Base-by-base conservation (phyloP, 2,329 filamentous ascomycete species). In the Talaromyces atroroseus region DNA sequence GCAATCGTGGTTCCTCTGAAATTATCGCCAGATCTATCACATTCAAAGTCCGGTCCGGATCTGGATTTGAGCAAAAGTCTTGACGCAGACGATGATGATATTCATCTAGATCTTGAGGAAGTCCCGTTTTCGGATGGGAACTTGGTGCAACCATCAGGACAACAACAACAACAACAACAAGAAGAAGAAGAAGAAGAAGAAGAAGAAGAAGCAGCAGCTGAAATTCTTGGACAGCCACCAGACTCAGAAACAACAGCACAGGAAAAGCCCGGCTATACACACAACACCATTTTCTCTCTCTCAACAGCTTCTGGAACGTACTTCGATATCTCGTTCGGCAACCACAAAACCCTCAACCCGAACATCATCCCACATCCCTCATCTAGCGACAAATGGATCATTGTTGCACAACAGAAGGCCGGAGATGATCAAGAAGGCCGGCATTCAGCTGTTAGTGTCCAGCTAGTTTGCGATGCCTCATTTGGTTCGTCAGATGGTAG, bases 271-370 rank as follows among this genome's bases (percentile, higher is more conserved):
- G 24, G 24, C 24, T 3, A 18, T 40, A 40, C 36, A 40, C n/a
- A 40, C n/a, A 40, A 40, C 36, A 40, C 36, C 36, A 40, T 40
- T 40, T 40, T 40, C 36, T 40, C 36, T 84, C 82, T 61, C 58
- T 74, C 12, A 67, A 40, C 36, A 18, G 36, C 36, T 18, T 40
- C 36, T 14, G n/a, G 36, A 71, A 1, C 62, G 69, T 0, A 74
- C 80, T 61, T 26, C 24, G 7, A 26, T 26, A 26, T 26, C 24
- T 26, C 24, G 14, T 36, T 49, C 23, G 36, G 36, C 21, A 23
- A 36, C 24, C 20, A 56, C 26, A 23, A 51, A 49, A 23, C 52
- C n/a, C 21, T 55, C 12, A 32, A 48, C 16, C 21, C 34, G 8
- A 42, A 47, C 45, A 48, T 54, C 21, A 55, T 49, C 29, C 24